These are phyloP conservation scores for Ophiostoma novo-ulmi DNA, from an alignment of 2,329 filamentous ascomycete species.

Conservation along the genomic window DNA sequence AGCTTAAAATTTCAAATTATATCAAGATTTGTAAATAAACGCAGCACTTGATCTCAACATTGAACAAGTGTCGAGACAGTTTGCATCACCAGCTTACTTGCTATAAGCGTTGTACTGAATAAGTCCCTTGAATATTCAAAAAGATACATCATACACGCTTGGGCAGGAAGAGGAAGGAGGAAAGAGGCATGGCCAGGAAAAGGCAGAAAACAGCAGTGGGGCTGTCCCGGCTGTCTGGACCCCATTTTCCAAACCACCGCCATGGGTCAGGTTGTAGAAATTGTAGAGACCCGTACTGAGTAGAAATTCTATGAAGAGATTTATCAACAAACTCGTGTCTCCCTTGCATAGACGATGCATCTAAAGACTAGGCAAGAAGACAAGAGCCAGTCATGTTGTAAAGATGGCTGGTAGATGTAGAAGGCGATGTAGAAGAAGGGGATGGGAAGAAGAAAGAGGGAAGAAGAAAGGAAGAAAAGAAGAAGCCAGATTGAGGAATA, in stretches of 20 bases:
- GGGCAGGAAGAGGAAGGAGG: neutral
- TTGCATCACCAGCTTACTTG: no score
- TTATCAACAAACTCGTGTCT: neutral
- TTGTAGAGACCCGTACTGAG: neutral
- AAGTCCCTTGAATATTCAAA: neutral
- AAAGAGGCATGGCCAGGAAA: neutral
- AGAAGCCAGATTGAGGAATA: neutral
- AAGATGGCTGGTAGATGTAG: neutral
- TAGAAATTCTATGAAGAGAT: neutral
- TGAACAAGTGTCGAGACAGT: neutral
- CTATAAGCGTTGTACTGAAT: neutral
- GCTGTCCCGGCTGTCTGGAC: slow-evolving; percentile 21
- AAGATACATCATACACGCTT: neutral
- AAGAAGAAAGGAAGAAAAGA: neutral
- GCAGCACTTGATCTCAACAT: neutral
- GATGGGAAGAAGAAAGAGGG: neutral
- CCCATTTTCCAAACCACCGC: slow-evolving; percentile 22
- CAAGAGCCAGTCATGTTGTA: neutral
- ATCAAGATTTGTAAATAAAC: no score
- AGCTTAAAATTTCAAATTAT: no score
- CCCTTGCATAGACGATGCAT: slow-evolving; percentile 13
- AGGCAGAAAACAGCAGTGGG: neutral
- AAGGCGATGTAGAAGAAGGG: neutral
- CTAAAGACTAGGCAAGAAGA: neutral
- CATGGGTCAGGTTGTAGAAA: slow-evolving; percentile 11